Evolutionary conservation across 2,329 filamentous ascomycete species (phyloP).

Genomic region (Clarireedia monteithiana): DNA sequence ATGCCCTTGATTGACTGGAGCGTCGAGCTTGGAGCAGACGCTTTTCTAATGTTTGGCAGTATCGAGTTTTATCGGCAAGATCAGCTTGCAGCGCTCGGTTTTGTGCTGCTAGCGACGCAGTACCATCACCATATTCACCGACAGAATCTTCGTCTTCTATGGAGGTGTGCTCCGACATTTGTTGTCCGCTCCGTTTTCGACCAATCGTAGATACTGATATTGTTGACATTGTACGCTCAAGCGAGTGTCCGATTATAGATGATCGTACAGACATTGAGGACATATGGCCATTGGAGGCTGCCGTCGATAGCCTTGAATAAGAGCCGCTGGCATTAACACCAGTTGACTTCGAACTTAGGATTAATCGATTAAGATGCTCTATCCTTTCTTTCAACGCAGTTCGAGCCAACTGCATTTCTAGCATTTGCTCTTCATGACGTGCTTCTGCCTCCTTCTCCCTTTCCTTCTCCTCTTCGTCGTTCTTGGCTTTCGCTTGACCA

Average conservation of each 20-base stretch:
- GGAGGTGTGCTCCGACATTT: constrained; percentile 23
- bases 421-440: constrained; percentile 91
- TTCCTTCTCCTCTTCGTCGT: constrained; percentile 62
- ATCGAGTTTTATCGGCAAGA: constrained; percentile 91
- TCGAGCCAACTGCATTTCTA: constrained; percentile 95
- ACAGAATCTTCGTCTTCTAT: constrained; percentile 57
- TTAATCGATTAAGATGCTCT: constrained; percentile 90
- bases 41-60: constrained; percentile 90
- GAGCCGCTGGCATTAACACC: constrained; percentile 79
- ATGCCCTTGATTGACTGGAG: constrained; percentile 82
- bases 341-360: constrained; percentile 89
- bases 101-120: constrained; percentile 73
- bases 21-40: constrained; percentile 82
- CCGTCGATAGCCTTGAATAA: constrained; percentile 54
- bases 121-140: constrained; percentile 81
- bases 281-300: constrained; percentile 34
- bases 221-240: constrained; percentile 60
- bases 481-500: constrained; percentile 62
- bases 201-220: constrained; percentile 41
- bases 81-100: constrained; percentile 92
- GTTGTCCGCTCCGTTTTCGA: constrained; percentile 18
- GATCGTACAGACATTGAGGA: constrained; percentile 54
- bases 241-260: constrained; percentile 56
- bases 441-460: constrained; percentile 74
- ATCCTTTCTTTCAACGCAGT: constrained; percentile 96